phyloP scores from a whole-genome alignment of 2,329 filamentous ascomycete genomes.

The Coniella vitis region DNA sequence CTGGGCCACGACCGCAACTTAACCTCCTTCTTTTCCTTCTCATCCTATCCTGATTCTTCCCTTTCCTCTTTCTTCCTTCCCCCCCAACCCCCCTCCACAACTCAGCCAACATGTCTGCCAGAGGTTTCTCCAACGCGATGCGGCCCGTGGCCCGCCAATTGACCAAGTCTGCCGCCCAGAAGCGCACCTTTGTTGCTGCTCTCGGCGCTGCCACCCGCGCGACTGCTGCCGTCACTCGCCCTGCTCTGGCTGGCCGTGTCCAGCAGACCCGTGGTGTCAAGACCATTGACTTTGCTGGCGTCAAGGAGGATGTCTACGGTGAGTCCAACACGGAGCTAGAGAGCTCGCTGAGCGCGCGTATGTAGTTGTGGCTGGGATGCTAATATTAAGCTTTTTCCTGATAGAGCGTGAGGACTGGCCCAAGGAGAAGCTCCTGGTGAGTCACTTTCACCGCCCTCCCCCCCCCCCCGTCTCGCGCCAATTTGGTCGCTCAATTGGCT shows the following conservation, averaged over 20 bases:
- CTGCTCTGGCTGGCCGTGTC: constrained; percentile 40
- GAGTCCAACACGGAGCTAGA: constrained; percentile 26
- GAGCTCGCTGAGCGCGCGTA: neutral
- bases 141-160: constrained; percentile 60
- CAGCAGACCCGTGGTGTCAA: constrained; percentile 79
- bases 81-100: constrained; percentile 22
- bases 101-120: constrained; percentile 61
- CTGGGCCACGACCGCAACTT: neutral
- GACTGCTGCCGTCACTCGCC: constrained; percentile 40
- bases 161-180: constrained; percentile 51
- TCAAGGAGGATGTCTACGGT: constrained; percentile 94
- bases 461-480: constrained; percentile 1
- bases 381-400: constrained; percentile 13
- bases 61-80: constrained; percentile 20
- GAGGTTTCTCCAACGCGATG: constrained; percentile 63
- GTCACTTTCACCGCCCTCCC: constrained; percentile 31
- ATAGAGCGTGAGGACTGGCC: constrained; percentile 97
- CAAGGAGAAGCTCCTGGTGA: constrained; percentile 91
- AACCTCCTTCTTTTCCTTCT: constrained; percentile 14
- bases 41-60: constrained; percentile 7
- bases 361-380: constrained; percentile 6
- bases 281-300: constrained; percentile 97
- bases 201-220: constrained; percentile 45
- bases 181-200: constrained; percentile 57
- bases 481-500: constrained; percentile 16